Percentiles rank a stretch among this genome's conserved stretches.
These are phyloP conservation scores for Rhynchosporium graminicola DNA, from an alignment of 2,329 filamentous ascomycete genomes.

Conservation along the genomic window DNA sequence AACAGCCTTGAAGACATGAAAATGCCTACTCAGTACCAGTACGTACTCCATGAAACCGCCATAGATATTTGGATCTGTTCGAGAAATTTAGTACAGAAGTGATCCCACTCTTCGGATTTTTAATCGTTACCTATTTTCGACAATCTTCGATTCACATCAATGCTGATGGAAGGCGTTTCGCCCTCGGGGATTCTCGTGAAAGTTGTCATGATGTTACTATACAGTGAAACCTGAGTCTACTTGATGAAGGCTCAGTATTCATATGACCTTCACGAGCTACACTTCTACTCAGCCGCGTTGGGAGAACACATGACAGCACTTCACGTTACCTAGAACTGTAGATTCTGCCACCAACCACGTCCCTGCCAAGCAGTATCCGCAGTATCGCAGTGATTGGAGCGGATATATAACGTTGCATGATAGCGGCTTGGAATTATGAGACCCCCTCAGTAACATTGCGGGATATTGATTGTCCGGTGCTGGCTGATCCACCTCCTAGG, in stretches of 20 bases:
- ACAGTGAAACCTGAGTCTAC: background rate
- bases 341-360: constrained; percentile 5
- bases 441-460: constrained; percentile 5
- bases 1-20: background rate
- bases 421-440: constrained; percentile 1
- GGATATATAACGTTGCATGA: constrained; percentile 20
- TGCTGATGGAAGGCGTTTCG: constrained; percentile 62
- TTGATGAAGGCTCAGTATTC: background rate
- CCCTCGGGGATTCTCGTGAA: constrained; percentile 67
- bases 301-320: background rate
- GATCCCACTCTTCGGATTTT: constrained; percentile 5
- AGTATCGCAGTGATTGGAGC: constrained; percentile 26
- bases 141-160: constrained; percentile 65
- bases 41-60: constrained; percentile 80
- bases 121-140: constrained; percentile 57
- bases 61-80: constrained; percentile 71
- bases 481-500: background rate
- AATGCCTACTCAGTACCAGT: background rate
- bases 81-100: constrained; percentile 11
- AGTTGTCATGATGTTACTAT: constrained; percentile 62
- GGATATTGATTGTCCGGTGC: background rate
- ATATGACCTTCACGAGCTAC: background rate
- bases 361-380: background rate
- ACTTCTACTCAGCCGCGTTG: background rate
- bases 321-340: constrained; percentile 14